Conservation (phyloP, 352 stramenopile species). For the Peronospora farinosa region DNA sequence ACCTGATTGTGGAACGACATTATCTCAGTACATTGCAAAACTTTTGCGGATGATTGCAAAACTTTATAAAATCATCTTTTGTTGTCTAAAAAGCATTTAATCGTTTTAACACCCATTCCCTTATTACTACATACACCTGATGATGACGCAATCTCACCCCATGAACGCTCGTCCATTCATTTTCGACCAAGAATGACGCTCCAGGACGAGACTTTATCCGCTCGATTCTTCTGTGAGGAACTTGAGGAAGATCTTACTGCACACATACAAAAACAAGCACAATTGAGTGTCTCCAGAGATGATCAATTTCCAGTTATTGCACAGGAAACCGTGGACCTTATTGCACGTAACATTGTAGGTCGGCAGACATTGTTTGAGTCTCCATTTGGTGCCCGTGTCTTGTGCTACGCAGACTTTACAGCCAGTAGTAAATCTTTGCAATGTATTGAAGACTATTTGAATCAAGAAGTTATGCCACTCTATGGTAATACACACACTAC, state of each 20-base stretch:
- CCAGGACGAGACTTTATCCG: constrained; percentile 20
- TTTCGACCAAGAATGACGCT: constrained; percentile 8
- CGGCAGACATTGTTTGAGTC: constrained; percentile 42
- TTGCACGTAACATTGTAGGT: constrained; percentile 46
- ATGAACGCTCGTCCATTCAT: not conserved
- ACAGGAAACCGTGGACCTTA: constrained; percentile 29
- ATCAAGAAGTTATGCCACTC: constrained; percentile 83
- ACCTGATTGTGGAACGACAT: no score
- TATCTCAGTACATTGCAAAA: no score
- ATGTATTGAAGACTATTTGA: constrained; percentile 89
- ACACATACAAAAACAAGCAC: constrained; percentile 28
- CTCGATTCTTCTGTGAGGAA: constrained; percentile 78
- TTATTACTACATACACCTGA: no score
- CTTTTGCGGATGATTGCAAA: no score
- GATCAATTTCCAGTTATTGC: constrained; percentile 10
- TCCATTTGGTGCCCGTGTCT: constrained; percentile 60
- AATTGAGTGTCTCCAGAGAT: not conserved
- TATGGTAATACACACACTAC: constrained; percentile 98
- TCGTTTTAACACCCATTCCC: no score
- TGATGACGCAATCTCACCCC: not conserved
- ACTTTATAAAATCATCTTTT: no score
- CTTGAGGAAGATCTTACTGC: constrained; percentile 55
- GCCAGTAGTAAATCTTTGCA: constrained; percentile 84
- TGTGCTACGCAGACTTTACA: constrained; percentile 95
- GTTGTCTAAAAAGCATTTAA: no score